Percentiles rank a stretch among this genome's conserved stretches.
phyloP scores from a whole-genome alignment of 2,329 filamentous ascomycete species.

The Sporothrix phasma region DNA sequence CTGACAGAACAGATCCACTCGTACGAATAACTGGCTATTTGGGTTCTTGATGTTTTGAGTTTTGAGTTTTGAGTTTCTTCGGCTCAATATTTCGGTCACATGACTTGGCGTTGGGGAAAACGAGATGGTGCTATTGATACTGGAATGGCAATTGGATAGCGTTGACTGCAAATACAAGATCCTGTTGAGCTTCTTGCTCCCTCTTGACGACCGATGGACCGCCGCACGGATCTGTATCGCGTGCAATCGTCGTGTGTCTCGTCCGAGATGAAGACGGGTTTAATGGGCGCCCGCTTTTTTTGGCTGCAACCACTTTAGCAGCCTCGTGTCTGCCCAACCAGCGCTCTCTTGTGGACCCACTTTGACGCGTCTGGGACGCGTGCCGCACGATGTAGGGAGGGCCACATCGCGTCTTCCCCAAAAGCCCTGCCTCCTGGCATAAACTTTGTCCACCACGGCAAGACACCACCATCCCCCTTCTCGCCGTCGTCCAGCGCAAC shows the following conservation, averaged over 20 bases:
- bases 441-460: background rate
- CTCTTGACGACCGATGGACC: background rate
- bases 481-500: background rate
- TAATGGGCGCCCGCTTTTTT: constrained; percentile 2
- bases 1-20: constrained; percentile 6
- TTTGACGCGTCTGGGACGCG: constrained; percentile 20
- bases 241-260: background rate
- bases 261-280: too few relatives aligned
- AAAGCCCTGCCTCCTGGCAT: background rate
- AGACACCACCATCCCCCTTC: background rate
- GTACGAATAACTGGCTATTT: background rate
- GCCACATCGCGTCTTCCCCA: constrained; percentile 8
- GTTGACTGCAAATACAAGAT: background rate
- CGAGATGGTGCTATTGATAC: background rate
- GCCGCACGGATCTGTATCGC: background rate
- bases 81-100: background rate
- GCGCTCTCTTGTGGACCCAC: background rate
- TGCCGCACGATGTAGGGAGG: constrained; percentile 8
- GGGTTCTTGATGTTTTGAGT: too few relatives aligned
- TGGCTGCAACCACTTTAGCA: constrained; percentile 20
- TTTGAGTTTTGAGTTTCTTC: too few relatives aligned
- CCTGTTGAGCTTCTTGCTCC: background rate
- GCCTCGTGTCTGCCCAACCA: constrained; percentile 17
- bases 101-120: constrained; percentile 5
- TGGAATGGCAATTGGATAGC: background rate